Percentiles rank a stretch among this genome's conserved stretches.
These are phyloP conservation scores for Penicillium soppii DNA, from an alignment of 495 filamentous ascomycete genomes.

Conservation along the genomic window DNA sequence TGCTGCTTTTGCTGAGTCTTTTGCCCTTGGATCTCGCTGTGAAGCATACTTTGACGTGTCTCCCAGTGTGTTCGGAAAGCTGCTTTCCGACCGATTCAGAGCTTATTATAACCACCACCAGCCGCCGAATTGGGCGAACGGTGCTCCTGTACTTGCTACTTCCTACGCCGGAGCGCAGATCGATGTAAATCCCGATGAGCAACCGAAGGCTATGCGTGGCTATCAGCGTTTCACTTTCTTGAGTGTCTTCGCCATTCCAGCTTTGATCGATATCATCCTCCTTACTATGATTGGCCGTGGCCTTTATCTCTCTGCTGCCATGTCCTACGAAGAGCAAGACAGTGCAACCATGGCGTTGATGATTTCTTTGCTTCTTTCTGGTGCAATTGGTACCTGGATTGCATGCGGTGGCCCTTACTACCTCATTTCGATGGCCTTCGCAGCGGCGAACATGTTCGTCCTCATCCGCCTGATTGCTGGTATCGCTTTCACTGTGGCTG, in stretches of 20 bases:
- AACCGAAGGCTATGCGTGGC: slow-evolving; percentile 40
- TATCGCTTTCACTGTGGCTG: slow-evolving; percentile 51
- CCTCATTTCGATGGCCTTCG: slow-evolving; percentile 58
- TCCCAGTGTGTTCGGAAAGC: slow-evolving; percentile 53
- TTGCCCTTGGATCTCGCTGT: slow-evolving; percentile 60
- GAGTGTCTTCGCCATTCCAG: slow-evolving; percentile 60
- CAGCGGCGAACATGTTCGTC: slow-evolving; percentile 61
- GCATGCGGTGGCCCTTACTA: slow-evolving; percentile 60
- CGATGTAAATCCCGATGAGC: slow-evolving; percentile 53
- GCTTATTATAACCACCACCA: slow-evolving; percentile 48
- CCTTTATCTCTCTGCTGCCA: slow-evolving; percentile 55
- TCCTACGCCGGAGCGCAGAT: slow-evolving; percentile 55
- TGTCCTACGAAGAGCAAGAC: slow-evolving; percentile 47
- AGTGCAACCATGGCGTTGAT: slow-evolving; percentile 58
- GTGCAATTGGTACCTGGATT: slow-evolving; percentile 61
- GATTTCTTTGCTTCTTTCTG: slow-evolving; percentile 55
- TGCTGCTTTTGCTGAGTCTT: slow-evolving; percentile 59
- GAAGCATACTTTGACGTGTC: slow-evolving; percentile 59
- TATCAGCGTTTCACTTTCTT: slow-evolving; percentile 58
- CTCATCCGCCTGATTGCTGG: slow-evolving; percentile 58
- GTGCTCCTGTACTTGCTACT: slow-evolving; percentile 49
- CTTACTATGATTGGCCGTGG: slow-evolving; percentile 57
- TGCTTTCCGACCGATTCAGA: slow-evolving; percentile 54
- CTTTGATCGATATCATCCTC: slow-evolving; percentile 58
- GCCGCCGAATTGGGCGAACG: slow-evolving; percentile 53